Percentiles rank a stretch among this genome's conserved stretches.
phyloP scores from a whole-genome alignment of 192 early-diverging fungal genomes.

The Lobosporangium transversale region DNA sequence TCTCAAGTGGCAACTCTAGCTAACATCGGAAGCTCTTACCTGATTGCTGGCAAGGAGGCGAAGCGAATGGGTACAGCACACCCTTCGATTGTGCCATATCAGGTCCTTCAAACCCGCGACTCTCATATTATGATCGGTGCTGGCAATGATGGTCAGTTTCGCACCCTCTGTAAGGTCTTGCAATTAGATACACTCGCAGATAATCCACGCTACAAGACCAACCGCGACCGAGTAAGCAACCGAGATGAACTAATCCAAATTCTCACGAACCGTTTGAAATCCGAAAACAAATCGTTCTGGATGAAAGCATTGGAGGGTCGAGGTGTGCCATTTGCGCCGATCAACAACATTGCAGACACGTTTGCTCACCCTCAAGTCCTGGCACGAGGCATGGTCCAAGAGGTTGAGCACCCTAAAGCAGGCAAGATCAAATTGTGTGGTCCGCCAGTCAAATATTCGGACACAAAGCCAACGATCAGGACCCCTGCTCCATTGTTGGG shows the following conservation, averaged over 20 bases:
- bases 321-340: conserved; percentile 85
- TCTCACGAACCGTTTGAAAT: conserved; percentile 62
- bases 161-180: conserved; percentile 68
- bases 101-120: conserved; percentile 82
- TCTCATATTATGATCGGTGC: conserved; percentile 89
- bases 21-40: conserved; percentile 89
- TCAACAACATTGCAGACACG: conserved; percentile 54
- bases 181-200: conserved; percentile 56
- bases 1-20: conserved; percentile 87
- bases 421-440: conserved; percentile 81
- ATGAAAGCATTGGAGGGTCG: conserved; percentile 68
- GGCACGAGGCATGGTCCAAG: conserved; percentile 76
- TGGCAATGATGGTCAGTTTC: conserved; percentile 90
- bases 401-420: conserved; percentile 83
- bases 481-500: conserved; percentile 85
- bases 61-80: conserved; percentile 89
- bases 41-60: conserved; percentile 85
- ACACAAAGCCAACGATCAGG: conserved; percentile 69
- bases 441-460: conserved; percentile 81
- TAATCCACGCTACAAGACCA: conserved; percentile 70
- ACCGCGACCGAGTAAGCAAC: conserved; percentile 78
- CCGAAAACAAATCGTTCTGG: conserved; percentile 68
- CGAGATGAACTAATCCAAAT: conserved; percentile 69
- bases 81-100: conserved; percentile 93
- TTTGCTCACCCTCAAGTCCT: conserved; percentile 74